A percentile compares a stretch with the other conserved stretches of the same genome.
These are phyloP conservation scores for Penicillium sp. DNA, from an alignment of 2,329 filamentous ascomycete genomes.

Conservation along the genomic window DNA sequence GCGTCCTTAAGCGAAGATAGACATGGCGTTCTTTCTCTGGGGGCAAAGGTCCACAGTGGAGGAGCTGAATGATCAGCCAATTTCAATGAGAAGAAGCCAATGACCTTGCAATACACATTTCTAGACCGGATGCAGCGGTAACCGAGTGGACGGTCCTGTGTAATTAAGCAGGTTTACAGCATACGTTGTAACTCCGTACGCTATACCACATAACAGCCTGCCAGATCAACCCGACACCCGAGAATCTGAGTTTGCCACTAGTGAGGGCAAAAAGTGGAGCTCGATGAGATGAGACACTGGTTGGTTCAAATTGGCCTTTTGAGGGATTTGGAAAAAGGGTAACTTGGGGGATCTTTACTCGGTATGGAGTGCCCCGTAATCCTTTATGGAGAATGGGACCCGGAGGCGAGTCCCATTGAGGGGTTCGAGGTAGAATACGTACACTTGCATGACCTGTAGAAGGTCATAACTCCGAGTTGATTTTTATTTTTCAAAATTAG, in stretches of 20 bases:
- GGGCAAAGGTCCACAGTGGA: slow-evolving; percentile 6
- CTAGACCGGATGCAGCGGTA: too few species aligned
- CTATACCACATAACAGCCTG: neutral
- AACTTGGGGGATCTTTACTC: slow-evolving; percentile 18
- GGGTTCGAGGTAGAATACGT: neutral
- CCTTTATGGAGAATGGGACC: slow-evolving; percentile 1
- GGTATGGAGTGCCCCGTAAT: slow-evolving; percentile 11
- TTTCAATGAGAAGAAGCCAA: too few species aligned
- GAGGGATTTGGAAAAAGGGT: slow-evolving; percentile 21
- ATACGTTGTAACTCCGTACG: too few species aligned
- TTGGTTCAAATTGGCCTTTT: slow-evolving; percentile 5
- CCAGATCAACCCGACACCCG: neutral
- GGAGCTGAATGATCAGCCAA: neutral
- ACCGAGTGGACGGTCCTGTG: too few species aligned
- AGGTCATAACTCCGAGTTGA: too few species aligned
- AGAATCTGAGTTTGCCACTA: slow-evolving; percentile 17
- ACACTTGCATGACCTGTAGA: neutral
- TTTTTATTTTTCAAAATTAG: too few species aligned
- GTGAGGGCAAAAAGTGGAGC: slow-evolving; percentile 1
- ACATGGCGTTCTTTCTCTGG: neutral
- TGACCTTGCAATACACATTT: too few species aligned
- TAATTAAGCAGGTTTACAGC: too few species aligned
- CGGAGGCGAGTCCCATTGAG: neutral
- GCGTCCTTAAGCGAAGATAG: slow-evolving; percentile 2
- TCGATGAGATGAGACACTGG: neutral